Evolutionary conservation across 306 rosid species (phyloP).

Genomic region (Cicer bijugum): DNA sequence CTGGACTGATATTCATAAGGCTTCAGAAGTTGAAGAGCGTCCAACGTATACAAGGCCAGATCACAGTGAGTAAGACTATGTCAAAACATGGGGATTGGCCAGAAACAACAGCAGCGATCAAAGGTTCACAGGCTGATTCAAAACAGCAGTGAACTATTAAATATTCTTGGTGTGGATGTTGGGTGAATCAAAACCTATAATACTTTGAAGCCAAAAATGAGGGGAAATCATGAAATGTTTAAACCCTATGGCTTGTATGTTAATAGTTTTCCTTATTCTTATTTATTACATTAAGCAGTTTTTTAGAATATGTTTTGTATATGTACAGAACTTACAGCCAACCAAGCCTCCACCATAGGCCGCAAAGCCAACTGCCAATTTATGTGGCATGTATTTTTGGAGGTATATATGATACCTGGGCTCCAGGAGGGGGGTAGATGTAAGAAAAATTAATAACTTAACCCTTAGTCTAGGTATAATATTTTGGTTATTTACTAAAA

Average conservation of each 20-base stretch:
- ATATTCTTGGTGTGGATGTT: background rate
- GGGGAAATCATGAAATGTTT: background rate
- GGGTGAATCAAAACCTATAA: background rate
- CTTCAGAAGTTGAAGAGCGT: slow-evolving; percentile 10
- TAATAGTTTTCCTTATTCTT: background rate
- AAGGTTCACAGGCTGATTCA: background rate
- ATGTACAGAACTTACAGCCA: background rate
- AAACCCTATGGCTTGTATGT: background rate
- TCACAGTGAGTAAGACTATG: background rate
- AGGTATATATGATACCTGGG: too few relatives aligned
- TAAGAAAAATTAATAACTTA: too few relatives aligned
- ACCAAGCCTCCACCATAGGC: too few relatives aligned
- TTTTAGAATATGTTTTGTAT: background rate
- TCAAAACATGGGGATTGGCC: background rate
- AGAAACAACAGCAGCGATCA: background rate
- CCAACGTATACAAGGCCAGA: background rate
- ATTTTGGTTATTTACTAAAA: too few relatives aligned
- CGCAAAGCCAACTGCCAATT: too few relatives aligned
- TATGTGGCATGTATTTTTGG: too few relatives aligned
- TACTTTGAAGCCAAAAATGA: background rate
- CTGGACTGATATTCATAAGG: background rate
- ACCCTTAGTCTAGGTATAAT: too few relatives aligned
- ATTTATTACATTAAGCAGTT: background rate
- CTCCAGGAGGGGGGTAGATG: too few relatives aligned
- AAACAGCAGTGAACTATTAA: background rate